Evolutionary conservation across 2,329 filamentous ascomycete genomes (phyloP).

Genomic region (Fusarium gaditjirri): DNA sequence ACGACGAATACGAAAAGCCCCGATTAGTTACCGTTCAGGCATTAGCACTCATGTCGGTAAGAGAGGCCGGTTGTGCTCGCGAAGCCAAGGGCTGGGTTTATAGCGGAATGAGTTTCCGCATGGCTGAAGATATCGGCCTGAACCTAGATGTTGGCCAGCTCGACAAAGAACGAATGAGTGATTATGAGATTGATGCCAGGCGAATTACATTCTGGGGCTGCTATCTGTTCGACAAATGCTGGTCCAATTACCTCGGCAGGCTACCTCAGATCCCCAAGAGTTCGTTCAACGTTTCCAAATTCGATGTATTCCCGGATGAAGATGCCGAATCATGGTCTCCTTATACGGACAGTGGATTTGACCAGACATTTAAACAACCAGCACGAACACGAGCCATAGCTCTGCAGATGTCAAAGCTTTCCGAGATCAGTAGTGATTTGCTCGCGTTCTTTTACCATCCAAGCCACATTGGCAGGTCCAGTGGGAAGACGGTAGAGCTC

Average conservation of each 20-base stretch:
- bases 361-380: constrained; percentile 78
- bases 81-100: constrained; percentile 99
- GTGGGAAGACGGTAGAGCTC: constrained; percentile 83
- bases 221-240: constrained; percentile 98
- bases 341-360: constrained; percentile 85
- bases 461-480: constrained; percentile 67
- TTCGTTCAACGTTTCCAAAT: constrained; percentile 85
- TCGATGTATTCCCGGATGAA: constrained; percentile 90
- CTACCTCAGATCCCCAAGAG: constrained; percentile 85
- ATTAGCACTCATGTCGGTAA: constrained; percentile 92
- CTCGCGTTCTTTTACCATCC: constrained; percentile 93
- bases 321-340: constrained; percentile 88
- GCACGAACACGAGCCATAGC: constrained; percentile 84
- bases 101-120: constrained; percentile 97
- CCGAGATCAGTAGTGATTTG: constrained; percentile 93
- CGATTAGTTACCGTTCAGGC: constrained; percentile 92
- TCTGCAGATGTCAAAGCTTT: constrained; percentile 83
- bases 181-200: constrained; percentile 88
- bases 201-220: constrained; percentile 97
- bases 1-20: constrained; percentile 93
- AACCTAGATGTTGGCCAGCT: constrained; percentile 83
- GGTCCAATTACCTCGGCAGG: constrained; percentile 96
- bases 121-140: constrained; percentile 93
- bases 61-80: constrained; percentile 92
- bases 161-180: constrained; percentile 70